These are phyloP conservation scores for Sorghum bicolor DNA, from an alignment of 176 grass and related monocot genomes.

Conservation along the genomic window DNA sequence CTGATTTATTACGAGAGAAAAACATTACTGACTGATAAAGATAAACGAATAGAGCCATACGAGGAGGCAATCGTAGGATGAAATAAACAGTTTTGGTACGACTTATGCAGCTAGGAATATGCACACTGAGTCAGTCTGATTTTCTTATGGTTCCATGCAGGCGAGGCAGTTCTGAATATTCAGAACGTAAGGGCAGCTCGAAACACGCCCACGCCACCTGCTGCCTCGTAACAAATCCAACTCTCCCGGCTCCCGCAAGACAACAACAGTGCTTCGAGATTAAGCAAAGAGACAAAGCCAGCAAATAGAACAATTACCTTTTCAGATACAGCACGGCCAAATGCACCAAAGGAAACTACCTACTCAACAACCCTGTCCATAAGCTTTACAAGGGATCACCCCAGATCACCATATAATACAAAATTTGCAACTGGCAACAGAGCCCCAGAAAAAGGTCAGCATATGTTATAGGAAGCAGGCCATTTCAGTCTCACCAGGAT, in stretches of 20 bases:
- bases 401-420: background rate
- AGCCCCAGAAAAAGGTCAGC: background rate
- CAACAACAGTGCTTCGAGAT: slow-evolving; percentile 2
- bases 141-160: background rate
- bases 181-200: background rate
- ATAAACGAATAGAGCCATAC: no score
- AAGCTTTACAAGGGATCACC: slow-evolving; percentile 12
- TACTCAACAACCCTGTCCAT: background rate
- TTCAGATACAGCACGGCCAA: background rate
- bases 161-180: background rate
- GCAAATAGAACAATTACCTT: slow-evolving; percentile 4
- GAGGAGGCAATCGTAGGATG: no score
- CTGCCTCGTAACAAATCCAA: background rate
- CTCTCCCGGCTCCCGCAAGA: background rate
- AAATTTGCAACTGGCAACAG: slow-evolving; percentile 4
- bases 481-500: background rate
- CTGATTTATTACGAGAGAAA: no score
- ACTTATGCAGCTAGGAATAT: background rate
- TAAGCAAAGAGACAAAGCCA: background rate
- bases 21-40: no score
- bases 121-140: no score
- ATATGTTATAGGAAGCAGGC: background rate
- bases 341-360: background rate
- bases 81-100: background rate
- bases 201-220: no score